phyloP scores from a whole-genome alignment of 2,329 filamentous ascomycete genomes.

The Claviceps fusiformis region DNA sequence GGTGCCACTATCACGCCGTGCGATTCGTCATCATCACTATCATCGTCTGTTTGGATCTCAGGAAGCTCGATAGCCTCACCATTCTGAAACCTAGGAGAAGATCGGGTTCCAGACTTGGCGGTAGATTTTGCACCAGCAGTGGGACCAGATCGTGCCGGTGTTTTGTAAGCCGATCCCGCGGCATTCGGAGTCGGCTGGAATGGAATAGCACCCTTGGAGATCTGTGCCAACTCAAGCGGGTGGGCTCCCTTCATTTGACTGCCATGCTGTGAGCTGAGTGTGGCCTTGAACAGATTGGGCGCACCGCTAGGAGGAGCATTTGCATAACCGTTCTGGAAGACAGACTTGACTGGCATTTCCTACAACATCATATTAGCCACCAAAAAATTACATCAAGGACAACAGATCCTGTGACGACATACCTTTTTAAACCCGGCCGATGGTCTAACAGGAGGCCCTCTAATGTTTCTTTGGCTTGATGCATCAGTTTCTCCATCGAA shows the following conservation, averaged over 20 bases:
- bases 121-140: conserved; percentile 35
- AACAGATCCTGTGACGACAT: conserved; percentile 14
- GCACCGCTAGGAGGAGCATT: conserved; percentile 40
- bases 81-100: conserved; percentile 75
- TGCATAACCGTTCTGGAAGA: conserved; percentile 48
- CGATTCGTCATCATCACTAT: conserved; percentile 65
- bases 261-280: conserved; percentile 53
- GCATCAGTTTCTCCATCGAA: conserved; percentile 50
- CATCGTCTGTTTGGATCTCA: conserved; percentile 89
- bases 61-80: conserved; percentile 85
- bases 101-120: conserved; percentile 46
- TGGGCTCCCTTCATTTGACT: conserved; percentile 49
- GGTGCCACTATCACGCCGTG: conserved; percentile 42
- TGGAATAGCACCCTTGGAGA: conserved; percentile 77
- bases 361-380: conserved; percentile 16
- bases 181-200: conserved; percentile 61
- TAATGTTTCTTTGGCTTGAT: conserved; percentile 47
- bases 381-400: neutral
- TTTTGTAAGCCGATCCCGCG: conserved; percentile 48
- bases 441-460: conserved; percentile 74
- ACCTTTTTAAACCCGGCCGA: conserved; percentile 60
- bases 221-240: conserved; percentile 73
- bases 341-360: conserved; percentile 47
- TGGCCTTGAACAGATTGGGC: conserved; percentile 50
- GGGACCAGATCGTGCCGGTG: conserved; percentile 45